Evolutionary conservation across 2,329 filamentous ascomycete genomes (phyloP), one percentile per base, ranked within the genome.

Genomic region (Tolypocladium tropicale): DNA sequence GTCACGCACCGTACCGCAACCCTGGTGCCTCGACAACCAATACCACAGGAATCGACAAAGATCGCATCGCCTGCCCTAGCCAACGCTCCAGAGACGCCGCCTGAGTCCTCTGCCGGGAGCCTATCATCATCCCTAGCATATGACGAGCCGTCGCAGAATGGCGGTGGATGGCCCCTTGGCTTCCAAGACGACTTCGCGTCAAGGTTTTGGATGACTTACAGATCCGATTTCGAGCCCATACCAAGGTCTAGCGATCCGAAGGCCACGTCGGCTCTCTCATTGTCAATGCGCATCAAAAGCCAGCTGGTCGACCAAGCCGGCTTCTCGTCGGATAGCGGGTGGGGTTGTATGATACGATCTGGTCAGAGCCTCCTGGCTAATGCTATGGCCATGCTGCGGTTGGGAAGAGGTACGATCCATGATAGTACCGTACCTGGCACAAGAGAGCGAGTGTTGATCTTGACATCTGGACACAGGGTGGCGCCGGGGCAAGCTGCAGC

Each of bases 341-440:
- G 95, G 91, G 94, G 94, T 0, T 99, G 94, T 68, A 99, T 99
- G 94, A 97, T 99, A 64, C 80, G 94, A 58, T 96, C 93, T 6
- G 94, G 94, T 4, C 94, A 99, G 74, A 93, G 90, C 65, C 78
- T 99, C 30, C 77, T 99, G 46, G 93, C 93, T 49, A 99, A 97
- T 71, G 81, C 93, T 1, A 77, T 97, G 64, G 74, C 83, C 21
- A 79, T 88, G 55, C 74, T 92, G 52, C 78, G 81, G 41, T 74
- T 96, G 25, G 93, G 94, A 23, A 84, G 94, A 80, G 88, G 89
- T 91, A 78, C 60, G 72, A 59, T 55, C 11, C 5, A 18, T 12
- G 9, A 16, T 21, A 21, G 32, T 53, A 54, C 28, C 28, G n/a
- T 39, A n/a, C 30, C 25, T 39, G 34, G 23, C 36, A 14, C 18